These are phyloP conservation scores for Eucalyptus curtisii DNA, from an alignment of 345 rosid genomes.

Conservation along the genomic window DNA sequence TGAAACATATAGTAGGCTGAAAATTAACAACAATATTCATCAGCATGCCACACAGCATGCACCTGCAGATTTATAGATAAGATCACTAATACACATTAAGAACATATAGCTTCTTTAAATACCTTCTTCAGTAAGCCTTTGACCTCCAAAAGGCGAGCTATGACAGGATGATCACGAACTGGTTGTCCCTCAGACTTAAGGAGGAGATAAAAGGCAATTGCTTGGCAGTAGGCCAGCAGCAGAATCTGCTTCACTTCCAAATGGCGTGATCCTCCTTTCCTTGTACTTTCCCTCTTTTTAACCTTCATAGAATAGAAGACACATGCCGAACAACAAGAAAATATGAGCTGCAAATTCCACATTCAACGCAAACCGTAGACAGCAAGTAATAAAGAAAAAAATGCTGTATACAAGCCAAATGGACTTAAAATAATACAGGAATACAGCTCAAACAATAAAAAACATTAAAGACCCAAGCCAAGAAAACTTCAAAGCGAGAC, in stretches of 20 bases:
- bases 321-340: conserved; percentile 39
- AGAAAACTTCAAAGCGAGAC: background rate
- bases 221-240: conserved; percentile 69
- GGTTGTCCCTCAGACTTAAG: conserved; percentile 87
- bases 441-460: background rate
- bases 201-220: conserved; percentile 81
- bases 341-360: background rate
- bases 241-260: conserved; percentile 76
- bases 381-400: background rate
- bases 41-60: background rate
- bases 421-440: background rate
- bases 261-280: conserved; percentile 41
- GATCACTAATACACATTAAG: background rate
- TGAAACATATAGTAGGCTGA: background rate
- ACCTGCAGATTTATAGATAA: background rate
- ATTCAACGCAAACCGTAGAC: background rate
- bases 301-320: conserved; percentile 13
- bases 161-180: conserved; percentile 81
- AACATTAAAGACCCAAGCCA: background rate
- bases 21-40: background rate
- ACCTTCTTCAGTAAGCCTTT: conserved; percentile 70
- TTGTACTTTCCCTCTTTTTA: conserved; percentile 19
- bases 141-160: conserved; percentile 71
- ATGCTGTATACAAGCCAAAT: background rate
- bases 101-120: background rate